Evolutionary conservation across 805 yeast genomes (phyloP).

Genomic region (Metschnikowia cerradonensis): DNA sequence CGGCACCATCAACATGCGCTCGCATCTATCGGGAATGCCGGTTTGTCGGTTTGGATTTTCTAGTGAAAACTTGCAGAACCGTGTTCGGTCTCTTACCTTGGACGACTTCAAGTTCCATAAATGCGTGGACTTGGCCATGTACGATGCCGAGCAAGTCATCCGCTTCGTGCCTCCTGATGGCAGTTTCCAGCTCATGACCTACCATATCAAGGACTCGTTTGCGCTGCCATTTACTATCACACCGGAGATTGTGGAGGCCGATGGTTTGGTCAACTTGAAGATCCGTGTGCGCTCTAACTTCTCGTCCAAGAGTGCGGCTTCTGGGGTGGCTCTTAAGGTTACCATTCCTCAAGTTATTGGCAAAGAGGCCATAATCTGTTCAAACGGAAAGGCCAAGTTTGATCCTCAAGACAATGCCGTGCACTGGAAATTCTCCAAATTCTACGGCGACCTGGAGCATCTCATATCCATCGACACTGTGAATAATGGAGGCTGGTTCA

Average conservation of each 20-base stretch:
- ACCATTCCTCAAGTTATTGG: slow-evolving; percentile 57
- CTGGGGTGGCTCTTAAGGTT: slow-evolving; percentile 57
- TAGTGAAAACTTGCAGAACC: slow-evolving; percentile 36
- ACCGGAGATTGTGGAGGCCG: slow-evolving; percentile 48
- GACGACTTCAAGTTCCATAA: slow-evolving; percentile 86
- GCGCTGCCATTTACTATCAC: slow-evolving; percentile 67
- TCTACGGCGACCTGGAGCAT: slow-evolving; percentile 63
- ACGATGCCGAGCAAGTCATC: slow-evolving; percentile 60
- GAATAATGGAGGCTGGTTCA: slow-evolving; percentile 46
- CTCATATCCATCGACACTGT: slow-evolving; percentile 49
- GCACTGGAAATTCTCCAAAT: slow-evolving; percentile 67
- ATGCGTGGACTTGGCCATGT: slow-evolving; percentile 70
- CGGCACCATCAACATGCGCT: slow-evolving; percentile 67
- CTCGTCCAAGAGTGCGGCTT: slow-evolving; percentile 55
- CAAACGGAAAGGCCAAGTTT: slow-evolving; percentile 67
- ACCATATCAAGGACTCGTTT: slow-evolving; percentile 46
- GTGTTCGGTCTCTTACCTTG: slow-evolving; percentile 41
- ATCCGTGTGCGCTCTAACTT: slow-evolving; percentile 61
- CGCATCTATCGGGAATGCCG: slow-evolving; percentile 80
- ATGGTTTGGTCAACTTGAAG: slow-evolving; percentile 49
- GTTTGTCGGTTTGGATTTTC: slow-evolving; percentile 76
- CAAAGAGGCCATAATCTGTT: slow-evolving; percentile 28
- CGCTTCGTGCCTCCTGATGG: slow-evolving; percentile 87
- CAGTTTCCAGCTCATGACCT: slow-evolving; percentile 75
- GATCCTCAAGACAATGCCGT: slow-evolving; percentile 61